Evolutionary conservation across 1,284 basidiomycete genomes (phyloP).

Genomic region (Cryptococcus sp.): DNA sequence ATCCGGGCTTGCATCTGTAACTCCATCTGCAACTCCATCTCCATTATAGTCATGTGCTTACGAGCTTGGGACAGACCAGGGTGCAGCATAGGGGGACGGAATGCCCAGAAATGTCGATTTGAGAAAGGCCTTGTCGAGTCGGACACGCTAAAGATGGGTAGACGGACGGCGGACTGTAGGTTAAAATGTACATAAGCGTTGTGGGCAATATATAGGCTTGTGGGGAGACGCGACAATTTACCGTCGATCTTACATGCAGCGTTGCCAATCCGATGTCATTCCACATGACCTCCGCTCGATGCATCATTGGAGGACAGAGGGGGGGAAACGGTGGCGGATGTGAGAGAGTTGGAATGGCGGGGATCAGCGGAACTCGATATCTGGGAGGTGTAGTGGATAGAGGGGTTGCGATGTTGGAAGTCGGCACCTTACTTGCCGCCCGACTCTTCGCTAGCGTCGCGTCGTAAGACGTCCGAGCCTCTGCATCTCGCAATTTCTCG

Average conservation of each 20-base stretch:
- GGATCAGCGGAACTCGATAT: not conserved
- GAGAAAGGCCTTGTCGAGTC: too few relatives aligned
- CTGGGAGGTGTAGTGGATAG: not conserved
- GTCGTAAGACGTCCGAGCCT: conserved; percentile 17
- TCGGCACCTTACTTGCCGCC: not conserved
- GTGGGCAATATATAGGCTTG: too few relatives aligned
- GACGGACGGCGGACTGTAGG: too few relatives aligned
- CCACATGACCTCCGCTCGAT: conserved; percentile 1
- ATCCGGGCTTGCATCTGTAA: conserved; percentile 3
- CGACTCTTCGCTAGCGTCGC: conserved; percentile 9
- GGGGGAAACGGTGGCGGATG: conserved; percentile 10
- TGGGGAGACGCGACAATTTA: too few relatives aligned
- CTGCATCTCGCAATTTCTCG: conserved; percentile 31
- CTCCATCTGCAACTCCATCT: conserved; percentile 5
- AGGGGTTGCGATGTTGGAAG: not conserved
- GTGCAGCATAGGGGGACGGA: too few relatives aligned
- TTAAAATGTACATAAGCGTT: too few relatives aligned
- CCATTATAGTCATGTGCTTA: conserved; percentile 9
- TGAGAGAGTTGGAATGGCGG: conserved; percentile 2
- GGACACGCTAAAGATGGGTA: too few relatives aligned
- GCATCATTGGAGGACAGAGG: not conserved
- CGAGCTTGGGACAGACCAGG: not conserved
- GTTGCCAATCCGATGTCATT: too few relatives aligned
- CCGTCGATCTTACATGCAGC: too few relatives aligned
- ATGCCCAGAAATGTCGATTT: too few relatives aligned